Conservation (phyloP, 805 yeast species). For the Komagataella pastoris region DNA sequence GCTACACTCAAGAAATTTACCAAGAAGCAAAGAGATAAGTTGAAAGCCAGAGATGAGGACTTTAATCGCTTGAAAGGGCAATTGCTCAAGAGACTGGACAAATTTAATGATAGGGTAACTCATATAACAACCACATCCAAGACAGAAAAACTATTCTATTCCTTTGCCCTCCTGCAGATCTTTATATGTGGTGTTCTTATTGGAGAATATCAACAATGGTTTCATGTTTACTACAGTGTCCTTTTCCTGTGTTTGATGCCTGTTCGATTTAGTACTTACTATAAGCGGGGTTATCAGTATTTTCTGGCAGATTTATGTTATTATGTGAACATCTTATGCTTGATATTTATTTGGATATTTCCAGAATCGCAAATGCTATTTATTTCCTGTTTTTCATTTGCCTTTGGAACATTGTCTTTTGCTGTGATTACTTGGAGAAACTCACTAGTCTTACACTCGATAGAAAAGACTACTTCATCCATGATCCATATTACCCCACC, state of each 20-base stretch:
- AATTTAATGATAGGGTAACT: conserved; percentile 22
- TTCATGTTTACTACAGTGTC: conserved; percentile 63
- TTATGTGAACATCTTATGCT: conserved; percentile 62
- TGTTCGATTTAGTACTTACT: conserved; percentile 69
- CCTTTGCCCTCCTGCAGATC: conserved; percentile 53
- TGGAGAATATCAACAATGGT: conserved; percentile 64
- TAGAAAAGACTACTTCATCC: conserved; percentile 86
- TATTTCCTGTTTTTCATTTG: conserved; percentile 72
- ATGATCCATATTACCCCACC: conserved; percentile 91
- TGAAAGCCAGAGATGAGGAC: conserved; percentile 15
- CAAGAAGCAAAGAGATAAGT: conserved; percentile 11
- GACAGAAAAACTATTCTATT: conserved; percentile 72
- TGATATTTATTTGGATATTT: conserved; percentile 69
- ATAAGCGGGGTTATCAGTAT: conserved; percentile 68
- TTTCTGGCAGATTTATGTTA: conserved; percentile 90
- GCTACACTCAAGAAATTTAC: conserved; percentile 7
- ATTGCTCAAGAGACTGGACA: conserved; percentile 18
- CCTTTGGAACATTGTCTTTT: conserved; percentile 82
- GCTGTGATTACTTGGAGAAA: conserved; percentile 96
- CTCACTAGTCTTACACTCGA: conserved; percentile 79
- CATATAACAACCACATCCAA: conserved; percentile 27
- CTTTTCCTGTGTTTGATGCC: conserved; percentile 63
- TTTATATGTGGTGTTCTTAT: conserved; percentile 64
- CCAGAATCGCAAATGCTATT: conserved; percentile 66
- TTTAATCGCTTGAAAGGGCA: conserved; percentile 11